phyloP scores from a whole-genome alignment of 768 basidiomycete genomes.

The Termitomyces sp. region DNA sequence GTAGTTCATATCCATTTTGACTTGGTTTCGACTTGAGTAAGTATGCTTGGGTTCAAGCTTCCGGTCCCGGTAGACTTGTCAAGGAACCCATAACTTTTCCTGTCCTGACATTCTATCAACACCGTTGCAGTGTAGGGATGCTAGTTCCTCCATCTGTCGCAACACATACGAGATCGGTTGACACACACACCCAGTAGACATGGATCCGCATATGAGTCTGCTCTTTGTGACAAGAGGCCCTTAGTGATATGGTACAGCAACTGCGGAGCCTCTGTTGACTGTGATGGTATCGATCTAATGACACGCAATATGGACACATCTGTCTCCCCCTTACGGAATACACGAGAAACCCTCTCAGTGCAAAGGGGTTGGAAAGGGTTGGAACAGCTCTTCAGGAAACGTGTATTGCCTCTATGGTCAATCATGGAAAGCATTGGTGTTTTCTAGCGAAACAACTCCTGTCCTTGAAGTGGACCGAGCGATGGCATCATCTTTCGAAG shows the following conservation, averaged over 20 bases:
- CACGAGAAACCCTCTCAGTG: background rate
- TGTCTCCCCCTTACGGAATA: background rate
- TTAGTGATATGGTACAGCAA: conserved; percentile 10
- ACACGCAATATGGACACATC: conserved; percentile 8
- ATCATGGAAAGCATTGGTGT: background rate
- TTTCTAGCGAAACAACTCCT: background rate
- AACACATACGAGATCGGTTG: conserved; percentile 5
- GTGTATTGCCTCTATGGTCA: background rate
- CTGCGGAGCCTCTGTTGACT: conserved; percentile 2
- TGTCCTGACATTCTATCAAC: background rate
- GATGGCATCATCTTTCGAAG: conserved; percentile 15
- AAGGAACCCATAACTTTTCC: no score
- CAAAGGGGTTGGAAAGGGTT: background rate
- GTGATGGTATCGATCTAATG: conserved; percentile 15
- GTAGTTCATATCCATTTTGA: background rate
- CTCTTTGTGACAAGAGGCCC: conserved; percentile 5
- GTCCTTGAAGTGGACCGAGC: background rate
- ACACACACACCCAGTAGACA: background rate
- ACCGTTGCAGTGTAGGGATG: background rate
- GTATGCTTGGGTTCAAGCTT: background rate
- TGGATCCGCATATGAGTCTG: background rate
- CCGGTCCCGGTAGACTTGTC: conserved; percentile 1
- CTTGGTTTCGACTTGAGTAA: background rate
- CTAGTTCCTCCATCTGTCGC: conserved; percentile 5
- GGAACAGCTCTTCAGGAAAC: background rate